phyloP scores from a whole-genome alignment of 2,329 filamentous ascomycete species.

The Colletotrichum orchidophilum region DNA sequence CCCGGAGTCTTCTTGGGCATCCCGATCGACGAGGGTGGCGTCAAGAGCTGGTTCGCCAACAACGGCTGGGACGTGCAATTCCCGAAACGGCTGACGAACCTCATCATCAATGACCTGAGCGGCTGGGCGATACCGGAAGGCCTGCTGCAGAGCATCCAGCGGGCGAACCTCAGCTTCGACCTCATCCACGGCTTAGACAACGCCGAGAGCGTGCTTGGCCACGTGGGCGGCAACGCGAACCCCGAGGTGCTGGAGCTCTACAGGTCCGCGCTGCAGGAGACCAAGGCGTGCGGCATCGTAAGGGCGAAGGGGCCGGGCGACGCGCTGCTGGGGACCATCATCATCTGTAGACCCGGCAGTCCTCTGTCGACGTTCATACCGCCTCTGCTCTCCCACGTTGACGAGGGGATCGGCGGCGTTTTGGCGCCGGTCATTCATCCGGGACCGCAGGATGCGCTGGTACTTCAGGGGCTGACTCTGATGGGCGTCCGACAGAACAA shows the following conservation, averaged over 20 bases:
- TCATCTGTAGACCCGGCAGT: slow-evolving; percentile 79
- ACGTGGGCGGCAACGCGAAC: slow-evolving; percentile 78
- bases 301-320: slow-evolving; percentile 77
- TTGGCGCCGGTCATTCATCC: slow-evolving; percentile 81
- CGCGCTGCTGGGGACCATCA: slow-evolving; percentile 79
- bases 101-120: slow-evolving; percentile 77
- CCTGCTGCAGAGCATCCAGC: slow-evolving; percentile 76
- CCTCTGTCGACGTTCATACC: slow-evolving; percentile 76
- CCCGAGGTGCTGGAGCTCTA: slow-evolving; percentile 85
- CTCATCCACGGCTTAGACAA: slow-evolving; percentile 84
- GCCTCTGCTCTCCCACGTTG: slow-evolving; percentile 66
- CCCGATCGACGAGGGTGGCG: slow-evolving; percentile 65
- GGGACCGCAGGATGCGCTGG: slow-evolving; percentile 72
- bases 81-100: slow-evolving; percentile 67
- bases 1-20: slow-evolving; percentile 90
- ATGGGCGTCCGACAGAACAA: slow-evolving; percentile 87
- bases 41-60: slow-evolving; percentile 85
- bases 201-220: slow-evolving; percentile 75
- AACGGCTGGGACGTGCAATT: slow-evolving; percentile 84
- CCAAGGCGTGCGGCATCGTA: slow-evolving; percentile 81
- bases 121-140: slow-evolving; percentile 82
- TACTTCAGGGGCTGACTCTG: slow-evolving; percentile 80
- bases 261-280: slow-evolving; percentile 76
- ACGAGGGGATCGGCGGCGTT: slow-evolving; percentile 75
- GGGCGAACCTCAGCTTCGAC: slow-evolving; percentile 81